Evolutionary conservation across 768 basidiomycete species (phyloP).

Genomic region (Clitopilus passeckerianus): DNA sequence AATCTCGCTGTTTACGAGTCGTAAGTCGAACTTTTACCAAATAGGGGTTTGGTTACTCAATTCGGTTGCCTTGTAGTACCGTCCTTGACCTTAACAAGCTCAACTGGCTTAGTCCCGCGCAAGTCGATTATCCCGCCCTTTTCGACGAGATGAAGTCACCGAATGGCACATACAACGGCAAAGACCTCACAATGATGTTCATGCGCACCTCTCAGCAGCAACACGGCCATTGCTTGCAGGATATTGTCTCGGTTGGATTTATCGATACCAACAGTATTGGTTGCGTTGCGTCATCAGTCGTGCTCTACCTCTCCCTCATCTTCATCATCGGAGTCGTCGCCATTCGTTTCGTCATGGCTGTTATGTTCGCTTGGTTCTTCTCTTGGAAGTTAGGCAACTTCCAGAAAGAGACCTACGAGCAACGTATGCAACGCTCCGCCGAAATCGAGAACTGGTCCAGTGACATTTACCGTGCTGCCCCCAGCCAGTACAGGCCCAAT

Average conservation of each 20-base stretch:
- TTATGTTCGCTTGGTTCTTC: slow-evolving; percentile 97
- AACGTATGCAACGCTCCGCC: slow-evolving; percentile 82
- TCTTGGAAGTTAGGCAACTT: slow-evolving; percentile 95
- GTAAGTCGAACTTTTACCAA: slow-evolving; percentile 41
- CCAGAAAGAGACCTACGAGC: slow-evolving; percentile 86
- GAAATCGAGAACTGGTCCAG: slow-evolving; percentile 97
- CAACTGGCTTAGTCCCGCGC: slow-evolving; percentile 74
- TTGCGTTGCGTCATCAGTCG: slow-evolving; percentile 92
- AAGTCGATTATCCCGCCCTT: slow-evolving; percentile 78
- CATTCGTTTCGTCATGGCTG: slow-evolving; percentile 95
- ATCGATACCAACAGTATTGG: slow-evolving; percentile 94
- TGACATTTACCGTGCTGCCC: slow-evolving; percentile 93
- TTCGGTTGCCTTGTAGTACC: slow-evolving; percentile 36
- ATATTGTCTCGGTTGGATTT: slow-evolving; percentile 85
- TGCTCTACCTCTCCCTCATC: slow-evolving; percentile 90
- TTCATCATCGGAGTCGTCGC: slow-evolving; percentile 97
- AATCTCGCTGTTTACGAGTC: slow-evolving; percentile 94
- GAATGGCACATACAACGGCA: slow-evolving; percentile 72
- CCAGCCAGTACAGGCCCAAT: slow-evolving; percentile 85
- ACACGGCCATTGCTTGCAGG: slow-evolving; percentile 79
- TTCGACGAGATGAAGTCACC: slow-evolving; percentile 73
- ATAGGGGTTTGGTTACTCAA: not conserved
- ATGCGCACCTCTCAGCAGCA: slow-evolving; percentile 63
- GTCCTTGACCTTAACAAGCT: slow-evolving; percentile 90
- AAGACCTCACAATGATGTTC: slow-evolving; percentile 86